A percentile compares a stretch with the other conserved stretches of the same genome.
phyloP scores from a whole-genome alignment of 768 basidiomycete species.

The Sutorius australiensis region DNA sequence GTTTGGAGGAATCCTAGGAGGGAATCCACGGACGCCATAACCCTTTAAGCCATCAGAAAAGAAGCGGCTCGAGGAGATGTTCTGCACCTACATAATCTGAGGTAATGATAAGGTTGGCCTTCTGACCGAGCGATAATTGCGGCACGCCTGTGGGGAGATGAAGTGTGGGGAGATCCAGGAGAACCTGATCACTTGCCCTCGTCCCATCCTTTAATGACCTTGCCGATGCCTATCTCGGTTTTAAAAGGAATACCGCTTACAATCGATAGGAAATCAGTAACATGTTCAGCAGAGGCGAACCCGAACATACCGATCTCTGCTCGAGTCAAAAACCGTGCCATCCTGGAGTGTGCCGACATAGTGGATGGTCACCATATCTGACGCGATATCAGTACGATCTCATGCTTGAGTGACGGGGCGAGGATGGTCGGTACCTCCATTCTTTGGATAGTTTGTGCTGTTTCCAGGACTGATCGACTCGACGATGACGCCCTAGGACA shows the following conservation, averaged over 20 bases:
- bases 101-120: constrained; percentile 60
- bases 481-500: constrained; percentile 64
- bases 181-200: constrained; percentile 52
- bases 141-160: constrained; percentile 53
- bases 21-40: constrained; percentile 72
- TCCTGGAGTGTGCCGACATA: constrained; percentile 70
- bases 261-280: constrained; percentile 6
- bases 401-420: constrained; percentile 4
- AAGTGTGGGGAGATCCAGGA: neutral
- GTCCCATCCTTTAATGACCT: constrained; percentile 90
- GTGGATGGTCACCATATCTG: constrained; percentile 73
- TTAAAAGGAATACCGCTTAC: constrained; percentile 57
- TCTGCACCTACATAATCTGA: constrained; percentile 69
- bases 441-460: constrained; percentile 58
- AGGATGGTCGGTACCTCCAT: constrained; percentile 53
- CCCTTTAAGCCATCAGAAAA: constrained; percentile 40
- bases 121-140: constrained; percentile 72
- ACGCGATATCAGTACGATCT: constrained; percentile 25
- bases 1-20: constrained; percentile 75
- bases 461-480: constrained; percentile 59
- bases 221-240: constrained; percentile 72
- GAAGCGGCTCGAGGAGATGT: neutral
- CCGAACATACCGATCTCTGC: constrained; percentile 58
- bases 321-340: constrained; percentile 72
- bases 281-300: neutral